Percentiles rank a stretch among this genome's conserved stretches.
Evolutionary conservation across 805 yeast species (phyloP).

Genomic region (Kuraishia piskuri): DNA sequence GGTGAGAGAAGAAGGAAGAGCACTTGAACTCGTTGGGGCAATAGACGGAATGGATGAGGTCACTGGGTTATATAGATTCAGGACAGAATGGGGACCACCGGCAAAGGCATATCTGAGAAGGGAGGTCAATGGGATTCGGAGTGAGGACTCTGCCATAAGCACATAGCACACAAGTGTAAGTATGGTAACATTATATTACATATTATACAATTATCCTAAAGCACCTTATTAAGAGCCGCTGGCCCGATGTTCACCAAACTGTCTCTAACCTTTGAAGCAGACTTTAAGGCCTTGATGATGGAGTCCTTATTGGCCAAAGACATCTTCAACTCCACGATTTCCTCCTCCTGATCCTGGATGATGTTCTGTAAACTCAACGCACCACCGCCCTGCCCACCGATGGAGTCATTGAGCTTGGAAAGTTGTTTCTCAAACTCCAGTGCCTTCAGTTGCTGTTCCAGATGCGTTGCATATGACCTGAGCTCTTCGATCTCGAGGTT

Average conservation of each 20-base stretch:
- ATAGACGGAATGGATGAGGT: constrained; percentile 54
- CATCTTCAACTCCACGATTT: constrained; percentile 55
- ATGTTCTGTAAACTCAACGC: constrained; percentile 11
- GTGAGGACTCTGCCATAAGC: too few species aligned
- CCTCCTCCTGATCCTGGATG: constrained; percentile 56
- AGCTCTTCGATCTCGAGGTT: constrained; percentile 48
- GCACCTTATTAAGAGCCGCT: not conserved
- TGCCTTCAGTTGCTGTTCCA: constrained; percentile 43
- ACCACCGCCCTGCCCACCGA: not conserved
- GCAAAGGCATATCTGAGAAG: constrained; percentile 33
- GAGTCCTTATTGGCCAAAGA: constrained; percentile 66
- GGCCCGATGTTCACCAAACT: not conserved
- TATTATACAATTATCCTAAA: not conserved
- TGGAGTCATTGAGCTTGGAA: not conserved
- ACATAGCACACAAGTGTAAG: too few species aligned
- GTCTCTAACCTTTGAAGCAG: constrained; percentile 53
- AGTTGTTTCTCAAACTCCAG: constrained; percentile 4
- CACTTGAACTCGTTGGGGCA: constrained; percentile 47
- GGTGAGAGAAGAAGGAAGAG: constrained; percentile 32
- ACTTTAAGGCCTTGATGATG: constrained; percentile 65
- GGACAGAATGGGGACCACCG: constrained; percentile 65
- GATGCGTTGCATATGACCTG: constrained; percentile 48
- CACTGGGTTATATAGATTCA: constrained; percentile 52
- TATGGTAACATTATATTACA: too few species aligned
- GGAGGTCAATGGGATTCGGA: constrained; percentile 23